phyloP scores from a whole-genome alignment of 148 eudicot species.

The Chenopodium album region DNA sequence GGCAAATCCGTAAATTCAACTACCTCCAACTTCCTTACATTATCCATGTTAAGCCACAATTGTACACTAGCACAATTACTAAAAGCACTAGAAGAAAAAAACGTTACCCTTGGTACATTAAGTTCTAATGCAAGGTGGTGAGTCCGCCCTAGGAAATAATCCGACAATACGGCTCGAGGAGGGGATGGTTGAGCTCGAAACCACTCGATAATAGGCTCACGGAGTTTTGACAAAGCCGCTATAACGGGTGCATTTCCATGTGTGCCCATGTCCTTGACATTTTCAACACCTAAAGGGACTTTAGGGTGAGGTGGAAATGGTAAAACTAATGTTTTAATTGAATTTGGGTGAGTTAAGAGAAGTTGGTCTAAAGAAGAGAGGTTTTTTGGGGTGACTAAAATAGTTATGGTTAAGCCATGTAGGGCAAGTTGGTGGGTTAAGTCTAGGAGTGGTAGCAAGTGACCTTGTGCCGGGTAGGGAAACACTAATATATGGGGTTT shows the following conservation, averaged over 20 bases:
- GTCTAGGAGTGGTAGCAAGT: constrained; percentile 59
- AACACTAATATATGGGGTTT: constrained; percentile 39
- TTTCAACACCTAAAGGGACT: too few relatives aligned
- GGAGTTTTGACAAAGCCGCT: too few relatives aligned
- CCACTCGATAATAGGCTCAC: background rate
- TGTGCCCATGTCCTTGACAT: too few relatives aligned
- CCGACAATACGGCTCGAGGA: background rate
- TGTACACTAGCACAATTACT: background rate
- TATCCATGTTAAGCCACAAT: background rate
- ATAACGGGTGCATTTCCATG: too few relatives aligned
- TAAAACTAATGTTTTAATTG: too few relatives aligned
- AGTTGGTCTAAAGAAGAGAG: too few relatives aligned
- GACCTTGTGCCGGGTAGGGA: constrained; percentile 68
- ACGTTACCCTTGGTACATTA: background rate
- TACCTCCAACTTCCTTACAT: background rate
- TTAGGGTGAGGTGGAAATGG: too few relatives aligned
- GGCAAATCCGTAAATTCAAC: background rate
- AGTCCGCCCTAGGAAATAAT: background rate
- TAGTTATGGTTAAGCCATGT: too few relatives aligned
- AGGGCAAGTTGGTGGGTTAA: constrained; percentile 30
- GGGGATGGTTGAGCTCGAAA: background rate
- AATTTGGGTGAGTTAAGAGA: too few relatives aligned
- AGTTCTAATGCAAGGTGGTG: background rate
- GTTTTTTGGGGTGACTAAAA: too few relatives aligned
- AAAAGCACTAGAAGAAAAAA: background rate